phyloP scores from a whole-genome alignment of 2,329 filamentous ascomycete species.

The Colletotrichum truncatum region DNA sequence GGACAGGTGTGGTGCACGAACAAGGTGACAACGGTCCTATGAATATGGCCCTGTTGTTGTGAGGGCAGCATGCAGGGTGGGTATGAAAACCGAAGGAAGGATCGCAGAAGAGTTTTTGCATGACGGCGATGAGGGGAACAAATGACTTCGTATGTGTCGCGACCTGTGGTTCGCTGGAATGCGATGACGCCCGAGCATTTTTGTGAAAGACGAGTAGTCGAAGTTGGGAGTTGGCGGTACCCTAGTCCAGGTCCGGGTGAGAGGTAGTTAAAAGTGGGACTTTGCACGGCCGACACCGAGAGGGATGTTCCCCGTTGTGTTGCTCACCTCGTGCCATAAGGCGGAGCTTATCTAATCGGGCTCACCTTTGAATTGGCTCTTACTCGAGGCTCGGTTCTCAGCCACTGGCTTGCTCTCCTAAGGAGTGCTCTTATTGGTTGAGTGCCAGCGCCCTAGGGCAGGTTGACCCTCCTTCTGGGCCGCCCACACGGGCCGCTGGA shows the following conservation, averaged over 20 bases:
- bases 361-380: not conserved
- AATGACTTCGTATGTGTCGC: not conserved
- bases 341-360: not conserved
- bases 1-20: slow-evolving; percentile 4
- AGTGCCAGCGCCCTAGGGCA: not conserved
- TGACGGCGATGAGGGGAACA: not conserved
- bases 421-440: slow-evolving; percentile 1
- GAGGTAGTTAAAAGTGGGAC: slow-evolving; percentile 15
- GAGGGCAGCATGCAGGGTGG: not conserved
- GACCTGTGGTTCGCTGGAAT: slow-evolving; percentile 14
- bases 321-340: not conserved
- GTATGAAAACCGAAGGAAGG: not conserved
- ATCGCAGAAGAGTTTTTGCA: not conserved
- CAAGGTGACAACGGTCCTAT: slow-evolving; percentile 7
- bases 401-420: not conserved
- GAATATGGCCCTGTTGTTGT: not conserved
- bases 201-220: slow-evolving; percentile 7
- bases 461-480: slow-evolving; percentile 2
- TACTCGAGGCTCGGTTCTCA: not conserved
- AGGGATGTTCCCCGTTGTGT: not conserved
- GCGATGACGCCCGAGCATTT: not conserved
- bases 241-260: not conserved
- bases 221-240: slow-evolving; percentile 6
- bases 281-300: slow-evolving; percentile 19
- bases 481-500: slow-evolving; percentile 26